These are phyloP conservation scores for Talaromyces piceae DNA, from an alignment of 2,329 filamentous ascomycete species.

Conservation along the genomic window DNA sequence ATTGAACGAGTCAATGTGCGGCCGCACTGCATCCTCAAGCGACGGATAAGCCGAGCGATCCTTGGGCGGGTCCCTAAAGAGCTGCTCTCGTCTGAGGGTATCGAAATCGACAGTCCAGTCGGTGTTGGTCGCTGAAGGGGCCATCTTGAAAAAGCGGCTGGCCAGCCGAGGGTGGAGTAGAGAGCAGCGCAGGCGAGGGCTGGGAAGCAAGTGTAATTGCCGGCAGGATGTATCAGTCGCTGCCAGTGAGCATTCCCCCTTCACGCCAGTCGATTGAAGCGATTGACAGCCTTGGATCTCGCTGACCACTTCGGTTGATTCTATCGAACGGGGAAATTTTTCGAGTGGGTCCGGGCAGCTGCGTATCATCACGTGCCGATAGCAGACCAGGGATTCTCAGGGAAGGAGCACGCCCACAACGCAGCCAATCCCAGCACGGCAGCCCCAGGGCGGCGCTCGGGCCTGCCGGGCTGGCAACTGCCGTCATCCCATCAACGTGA, in stretches of 20 bases:
- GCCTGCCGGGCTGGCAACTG: not conserved
- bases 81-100: constrained; percentile 73
- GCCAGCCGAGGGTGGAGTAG: not conserved
- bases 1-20: constrained; percentile 95
- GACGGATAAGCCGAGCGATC: constrained; percentile 84
- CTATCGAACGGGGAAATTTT: constrained; percentile 33
- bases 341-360: constrained; percentile 11
- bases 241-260: not conserved
- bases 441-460: not conserved
- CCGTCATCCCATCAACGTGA: not conserved
- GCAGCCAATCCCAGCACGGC: not conserved
- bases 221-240: not conserved
- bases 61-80: constrained; percentile 81
- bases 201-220: not conserved
- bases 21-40: constrained; percentile 75
- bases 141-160: constrained; percentile 35
- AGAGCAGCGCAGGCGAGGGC: not conserved
- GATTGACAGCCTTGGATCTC: not conserved
- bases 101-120: constrained; percentile 82
- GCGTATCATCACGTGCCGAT: constrained; percentile 37
- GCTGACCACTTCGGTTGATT: no score
- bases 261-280: not conserved
- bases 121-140: constrained; percentile 52
- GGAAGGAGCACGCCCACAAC: not conserved
- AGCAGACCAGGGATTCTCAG: no score